A percentile compares a stretch with the other conserved stretches of the same genome.
Conservation (phyloP, 2,329 filamentous ascomycete genomes). For the Cercospora berteroae region DNA sequence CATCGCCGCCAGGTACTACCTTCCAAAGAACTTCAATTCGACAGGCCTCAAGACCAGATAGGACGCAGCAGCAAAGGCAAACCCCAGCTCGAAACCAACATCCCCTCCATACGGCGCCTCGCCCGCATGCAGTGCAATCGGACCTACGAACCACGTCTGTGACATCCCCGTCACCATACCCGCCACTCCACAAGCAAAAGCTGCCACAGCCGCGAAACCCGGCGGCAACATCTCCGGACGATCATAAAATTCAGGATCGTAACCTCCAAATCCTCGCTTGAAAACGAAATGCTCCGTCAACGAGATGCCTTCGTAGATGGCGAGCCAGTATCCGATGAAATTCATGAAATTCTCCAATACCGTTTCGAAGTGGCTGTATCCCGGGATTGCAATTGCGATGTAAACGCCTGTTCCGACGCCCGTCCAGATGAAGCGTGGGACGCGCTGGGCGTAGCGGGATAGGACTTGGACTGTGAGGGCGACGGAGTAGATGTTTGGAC, state of each 20-base stretch:
- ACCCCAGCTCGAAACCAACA: conserved; percentile 65
- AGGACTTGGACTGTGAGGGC: conserved; percentile 67
- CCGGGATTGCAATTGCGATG: conserved; percentile 68
- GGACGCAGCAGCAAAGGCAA: conserved; percentile 55
- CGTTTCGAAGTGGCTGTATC: conserved; percentile 62
- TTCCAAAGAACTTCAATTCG: conserved; percentile 45
- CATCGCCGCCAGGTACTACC: conserved; percentile 17
- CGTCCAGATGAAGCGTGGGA: conserved; percentile 69
- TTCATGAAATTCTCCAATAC: conserved; percentile 69
- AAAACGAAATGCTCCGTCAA: conserved; percentile 68
- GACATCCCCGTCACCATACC: conserved; percentile 70
- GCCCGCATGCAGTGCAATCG: conserved; percentile 61
- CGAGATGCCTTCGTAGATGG: conserved; percentile 67
- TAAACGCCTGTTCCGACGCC: conserved; percentile 61
- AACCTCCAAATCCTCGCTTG: conserved; percentile 60
- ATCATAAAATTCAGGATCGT: conserved; percentile 59
- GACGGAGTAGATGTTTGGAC: conserved; percentile 60
- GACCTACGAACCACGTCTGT: conserved; percentile 67
- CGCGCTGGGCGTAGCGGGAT: conserved; percentile 55
- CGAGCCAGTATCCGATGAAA: conserved; percentile 65
- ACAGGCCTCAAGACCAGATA: conserved; percentile 55
- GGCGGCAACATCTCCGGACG: conserved; percentile 58
- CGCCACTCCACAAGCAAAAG: conserved; percentile 63
- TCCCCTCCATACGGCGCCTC: conserved; percentile 54
- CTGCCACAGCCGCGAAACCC: conserved; percentile 61